A percentile compares a stretch with the other conserved stretches of the same genome.
Evolutionary conservation across 345 rosid species (phyloP).

Genomic region (Microcos paniculata): DNA sequence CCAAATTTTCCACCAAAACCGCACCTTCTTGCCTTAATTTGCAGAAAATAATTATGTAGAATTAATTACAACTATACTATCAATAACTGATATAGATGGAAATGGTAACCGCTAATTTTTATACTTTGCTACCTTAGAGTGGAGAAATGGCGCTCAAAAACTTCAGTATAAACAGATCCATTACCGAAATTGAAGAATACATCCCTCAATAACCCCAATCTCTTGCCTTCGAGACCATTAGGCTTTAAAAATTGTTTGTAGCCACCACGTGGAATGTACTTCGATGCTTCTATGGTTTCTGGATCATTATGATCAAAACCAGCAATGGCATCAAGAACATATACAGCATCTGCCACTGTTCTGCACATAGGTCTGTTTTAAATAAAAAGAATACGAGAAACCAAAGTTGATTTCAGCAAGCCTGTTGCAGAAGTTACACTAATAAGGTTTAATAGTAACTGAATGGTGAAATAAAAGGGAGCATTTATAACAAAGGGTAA

Average conservation of each 20-base stretch:
- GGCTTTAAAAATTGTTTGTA: conserved; percentile 49
- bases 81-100: not conserved
- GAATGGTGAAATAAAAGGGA: conserved; percentile 17
- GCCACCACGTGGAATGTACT: conserved; percentile 44
- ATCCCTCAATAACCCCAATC: conserved; percentile 32
- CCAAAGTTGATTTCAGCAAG: not conserved
- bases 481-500: no score
- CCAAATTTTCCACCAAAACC: conserved; percentile 28
- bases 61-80: not conserved
- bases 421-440: not conserved
- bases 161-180: not conserved
- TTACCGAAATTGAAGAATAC: conserved; percentile 20
- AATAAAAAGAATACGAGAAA: conserved; percentile 22
- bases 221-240: conserved; percentile 34
- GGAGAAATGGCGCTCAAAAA: conserved; percentile 29
- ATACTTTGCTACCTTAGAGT: conserved; percentile 28
- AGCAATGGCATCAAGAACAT: conserved; percentile 40
- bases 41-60: not conserved
- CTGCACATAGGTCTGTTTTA: conserved; percentile 44
- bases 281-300: conserved; percentile 35
- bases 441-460: not conserved
- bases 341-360: conserved; percentile 41
- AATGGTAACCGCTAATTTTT: no score
- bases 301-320: conserved; percentile 36
- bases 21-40: conserved; percentile 37